A percentile compares a stretch with the other conserved stretches of the same genome.
Evolutionary conservation across 2,329 filamentous ascomycete genomes (phyloP).

Genomic region (Tolypocladium inflatum): DNA sequence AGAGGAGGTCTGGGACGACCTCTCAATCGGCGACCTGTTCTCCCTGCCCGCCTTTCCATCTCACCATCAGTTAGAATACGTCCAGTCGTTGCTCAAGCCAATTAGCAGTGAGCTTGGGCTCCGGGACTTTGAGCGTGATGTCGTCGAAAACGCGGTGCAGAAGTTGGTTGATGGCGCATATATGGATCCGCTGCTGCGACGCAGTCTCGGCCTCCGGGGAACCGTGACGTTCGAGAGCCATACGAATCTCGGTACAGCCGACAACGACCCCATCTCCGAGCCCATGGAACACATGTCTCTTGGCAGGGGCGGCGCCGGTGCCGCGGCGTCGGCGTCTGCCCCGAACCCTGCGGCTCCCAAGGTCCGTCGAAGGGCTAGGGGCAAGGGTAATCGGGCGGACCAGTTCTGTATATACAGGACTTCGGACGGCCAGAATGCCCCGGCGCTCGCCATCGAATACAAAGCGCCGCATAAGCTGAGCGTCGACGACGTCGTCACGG

Average conservation of each 20-base stretch:
- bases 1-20: background rate
- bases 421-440: background rate
- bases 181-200: constrained; percentile 9
- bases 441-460: background rate
- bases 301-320: background rate
- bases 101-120: constrained; percentile 1
- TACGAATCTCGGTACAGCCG: constrained; percentile 20
- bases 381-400: constrained; percentile 20
- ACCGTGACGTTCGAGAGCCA: constrained; percentile 26
- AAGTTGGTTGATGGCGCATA: constrained; percentile 15
- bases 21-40: no score
- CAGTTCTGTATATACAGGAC: constrained; percentile 17
- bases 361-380: constrained; percentile 3
- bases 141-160: constrained; percentile 20
- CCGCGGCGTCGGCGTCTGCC: no score
- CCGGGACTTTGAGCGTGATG: constrained; percentile 19
- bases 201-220: constrained; percentile 18
- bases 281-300: constrained; percentile 14
- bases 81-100: background rate
- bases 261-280: constrained; percentile 12
- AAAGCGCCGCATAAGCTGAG: constrained; percentile 25
- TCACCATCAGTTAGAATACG: background rate
- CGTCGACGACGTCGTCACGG: constrained; percentile 18
- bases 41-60: background rate
- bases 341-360: no score